phyloP scores from a whole-genome alignment of 805 yeast species.

The Pichia nakasei region DNA sequence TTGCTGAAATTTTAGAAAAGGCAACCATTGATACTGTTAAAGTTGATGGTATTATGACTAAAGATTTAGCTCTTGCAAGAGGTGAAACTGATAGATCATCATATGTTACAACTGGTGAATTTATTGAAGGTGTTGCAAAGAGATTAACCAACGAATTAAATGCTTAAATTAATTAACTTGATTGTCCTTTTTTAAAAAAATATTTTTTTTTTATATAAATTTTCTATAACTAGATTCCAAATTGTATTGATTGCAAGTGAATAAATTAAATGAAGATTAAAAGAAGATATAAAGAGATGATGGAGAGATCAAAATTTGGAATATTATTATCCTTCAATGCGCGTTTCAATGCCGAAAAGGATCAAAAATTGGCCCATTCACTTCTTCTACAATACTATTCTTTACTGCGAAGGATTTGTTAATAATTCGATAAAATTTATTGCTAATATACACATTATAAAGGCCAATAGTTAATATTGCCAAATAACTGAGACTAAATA shows the following conservation, averaged over 20 bases:
- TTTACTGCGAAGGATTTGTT: no score
- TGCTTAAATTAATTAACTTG: no score
- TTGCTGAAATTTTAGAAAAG: slow-evolving; percentile 70
- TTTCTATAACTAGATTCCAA: background rate
- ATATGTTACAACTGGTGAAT: slow-evolving; percentile 88
- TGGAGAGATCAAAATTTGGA: no score
- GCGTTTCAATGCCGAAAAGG: no score
- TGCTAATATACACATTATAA: background rate
- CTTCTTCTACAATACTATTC: no score
- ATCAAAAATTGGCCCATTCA: no score
- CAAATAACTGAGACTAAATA: background rate
- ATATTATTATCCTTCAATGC: no score
- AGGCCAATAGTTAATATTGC: slow-evolving; percentile 3
- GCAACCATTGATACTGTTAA: slow-evolving; percentile 84
- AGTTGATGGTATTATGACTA: slow-evolving; percentile 84
- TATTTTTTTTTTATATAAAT: no score
- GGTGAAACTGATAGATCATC: slow-evolving; percentile 77
- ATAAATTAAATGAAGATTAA: no score
- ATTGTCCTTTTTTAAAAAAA: no score
- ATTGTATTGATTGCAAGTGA: slow-evolving; percentile 1
- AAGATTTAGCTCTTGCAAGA: slow-evolving; percentile 84
- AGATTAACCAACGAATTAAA: slow-evolving; percentile 36
- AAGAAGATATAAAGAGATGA: no score
- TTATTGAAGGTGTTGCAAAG: slow-evolving; percentile 70
- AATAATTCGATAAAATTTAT: background rate